Evolutionary conservation across 2,329 filamentous ascomycete genomes (phyloP), one percentile per base, ranked within the genome.

Genomic region (Didymella pomorum): DNA sequence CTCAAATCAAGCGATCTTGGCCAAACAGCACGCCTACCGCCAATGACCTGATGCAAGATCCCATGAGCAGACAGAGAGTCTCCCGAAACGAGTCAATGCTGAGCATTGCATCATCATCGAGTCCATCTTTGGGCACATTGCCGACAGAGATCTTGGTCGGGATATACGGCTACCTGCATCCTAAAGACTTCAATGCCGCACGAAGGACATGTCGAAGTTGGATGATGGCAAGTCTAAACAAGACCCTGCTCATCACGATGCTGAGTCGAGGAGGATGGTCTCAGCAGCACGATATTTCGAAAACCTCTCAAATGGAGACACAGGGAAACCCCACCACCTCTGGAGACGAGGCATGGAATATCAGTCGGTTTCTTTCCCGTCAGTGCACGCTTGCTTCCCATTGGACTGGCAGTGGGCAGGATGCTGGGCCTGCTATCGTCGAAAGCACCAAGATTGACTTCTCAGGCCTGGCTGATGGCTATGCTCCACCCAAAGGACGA

Each of bases 191-290:
- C 70, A 83, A 90, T 65, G 79, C 84, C 52, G 86, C 86, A 16
- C 81, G 87, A 18, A 83, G 85, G 61, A 82, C 82, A 18, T 90
- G 86, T 67, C 81, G 82, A 44, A 73, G 75, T 33, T 90, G 86
- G 87, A 86, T 88, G 77, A 72, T 81, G 35, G 81, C 81, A 21
- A 84, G 86, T 48, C 71, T 89, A n/a, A 77, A 87, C 48, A 72
- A 74, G 41, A 73, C 66, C 2, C 64, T 89, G 2, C 75, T 89
- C 11, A 72, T 76, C 25, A 67, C 66, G 2, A 87, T 88, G 83
- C 68, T 89, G 43, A 80, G 79, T 63, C 77, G 82, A 57, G 83
- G 83, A 35, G 85, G 85, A 4, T 86, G 85, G 82, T 7, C 25
- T 8, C 33, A 35, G 14, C 33, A 35, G 14, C 41, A 48, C 10